These are phyloP conservation scores for Calonectria hongkongensis DNA, from an alignment of 2,329 filamentous ascomycete species.

Conservation along the genomic window DNA sequence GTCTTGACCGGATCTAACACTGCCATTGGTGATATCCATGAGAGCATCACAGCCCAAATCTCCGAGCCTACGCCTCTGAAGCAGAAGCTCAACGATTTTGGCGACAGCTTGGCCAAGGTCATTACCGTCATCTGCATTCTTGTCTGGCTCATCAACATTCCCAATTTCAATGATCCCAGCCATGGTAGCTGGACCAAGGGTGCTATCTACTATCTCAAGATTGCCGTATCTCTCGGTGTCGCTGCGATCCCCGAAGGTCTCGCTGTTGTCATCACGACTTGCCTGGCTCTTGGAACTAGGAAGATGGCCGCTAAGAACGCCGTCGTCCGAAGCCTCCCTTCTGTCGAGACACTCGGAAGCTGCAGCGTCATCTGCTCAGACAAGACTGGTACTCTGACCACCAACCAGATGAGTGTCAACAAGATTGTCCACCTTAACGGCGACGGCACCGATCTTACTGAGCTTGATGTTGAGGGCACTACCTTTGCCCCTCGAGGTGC, in stretches of 20 bases:
- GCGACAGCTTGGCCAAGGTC: conserved; percentile 96
- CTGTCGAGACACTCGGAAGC: conserved; percentile 97
- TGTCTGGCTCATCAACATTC: conserved; percentile 99
- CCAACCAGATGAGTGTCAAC: conserved; percentile 99
- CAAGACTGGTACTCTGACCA: conserved; percentile 98
- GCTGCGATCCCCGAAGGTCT: conserved; percentile 98
- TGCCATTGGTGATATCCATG: conserved; percentile 98
- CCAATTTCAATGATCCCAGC: conserved; percentile 95
- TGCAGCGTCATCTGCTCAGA: conserved; percentile 99
- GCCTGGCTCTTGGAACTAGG: conserved; percentile 93
- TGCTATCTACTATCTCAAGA: conserved; percentile 99
- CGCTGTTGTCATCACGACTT: conserved; percentile 99
- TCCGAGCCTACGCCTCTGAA: conserved; percentile 97
- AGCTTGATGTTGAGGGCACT: conserved; percentile 92
- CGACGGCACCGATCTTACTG: conserved; percentile 83
- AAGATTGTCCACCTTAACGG: conserved; percentile 90
- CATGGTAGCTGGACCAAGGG: conserved; percentile 97
- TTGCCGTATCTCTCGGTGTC: conserved; percentile 97
- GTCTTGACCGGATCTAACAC: conserved; percentile 92
- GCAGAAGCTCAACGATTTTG: conserved; percentile 99
- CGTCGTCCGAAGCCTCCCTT: conserved; percentile 95
- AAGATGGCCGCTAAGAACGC: conserved; percentile 99
- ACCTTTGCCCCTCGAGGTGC: conserved; percentile 91
- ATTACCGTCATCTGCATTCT: conserved; percentile 97
- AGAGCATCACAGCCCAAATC: conserved; percentile 98